Conservation (phyloP, 164 flowering plant genomes). For the Vitis labrusca region DNA sequence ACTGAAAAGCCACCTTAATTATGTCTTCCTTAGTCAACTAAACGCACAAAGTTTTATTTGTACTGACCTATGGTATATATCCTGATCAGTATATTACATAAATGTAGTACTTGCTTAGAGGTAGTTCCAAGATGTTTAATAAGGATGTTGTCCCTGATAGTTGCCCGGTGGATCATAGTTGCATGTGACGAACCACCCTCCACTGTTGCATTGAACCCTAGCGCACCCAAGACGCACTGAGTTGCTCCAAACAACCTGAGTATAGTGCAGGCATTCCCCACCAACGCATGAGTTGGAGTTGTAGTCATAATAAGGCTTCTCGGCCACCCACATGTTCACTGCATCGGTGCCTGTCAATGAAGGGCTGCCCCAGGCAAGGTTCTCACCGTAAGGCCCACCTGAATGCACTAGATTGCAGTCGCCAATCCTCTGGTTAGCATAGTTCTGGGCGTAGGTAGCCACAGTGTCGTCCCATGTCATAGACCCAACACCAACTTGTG, state of each 20-base stretch:
- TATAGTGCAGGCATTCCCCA: conserved; percentile 43
- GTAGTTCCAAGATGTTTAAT: background rate
- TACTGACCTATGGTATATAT: no score
- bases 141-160: conserved; percentile 16
- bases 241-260: conserved; percentile 42
- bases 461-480: conserved; percentile 31
- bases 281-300: conserved; percentile 26
- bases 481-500: conserved; percentile 32
- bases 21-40: no score
- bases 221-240: conserved; percentile 41
- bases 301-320: conserved; percentile 28
- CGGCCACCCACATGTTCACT: conserved; percentile 26
- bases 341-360: conserved; percentile 21
- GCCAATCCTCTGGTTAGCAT: conserved; percentile 6
- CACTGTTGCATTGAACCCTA: conserved; percentile 27
- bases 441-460: conserved; percentile 25
- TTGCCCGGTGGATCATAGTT: conserved; percentile 46
- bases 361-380: conserved; percentile 27
- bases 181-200: conserved; percentile 30
- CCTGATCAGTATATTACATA: no score
- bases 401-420: conserved; percentile 32
- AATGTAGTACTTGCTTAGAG: no score
- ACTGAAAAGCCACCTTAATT: no score
- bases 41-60: no score
- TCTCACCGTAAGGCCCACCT: conserved; percentile 37